Evolutionary conservation across 805 yeast genomes (phyloP), one percentile per base, ranked within the genome.

Genomic region (Saccharomyces mikatae): DNA sequence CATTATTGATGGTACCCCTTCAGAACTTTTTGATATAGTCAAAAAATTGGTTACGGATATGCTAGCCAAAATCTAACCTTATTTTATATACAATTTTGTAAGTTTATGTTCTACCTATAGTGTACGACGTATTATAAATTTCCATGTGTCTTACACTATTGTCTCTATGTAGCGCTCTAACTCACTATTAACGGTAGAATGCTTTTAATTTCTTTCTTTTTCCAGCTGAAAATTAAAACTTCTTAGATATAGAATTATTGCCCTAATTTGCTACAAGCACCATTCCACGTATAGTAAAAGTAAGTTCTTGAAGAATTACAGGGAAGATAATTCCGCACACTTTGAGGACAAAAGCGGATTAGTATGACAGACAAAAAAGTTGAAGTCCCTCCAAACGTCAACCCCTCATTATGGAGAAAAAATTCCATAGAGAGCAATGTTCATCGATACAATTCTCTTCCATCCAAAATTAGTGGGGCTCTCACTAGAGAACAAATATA

Each of bases 1-100:
- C n/a, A 73, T 86, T 4, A 83, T 94, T 13, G 96, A 92, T 61
- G 98, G 99, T 1, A 77, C 79, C 6, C 80, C 87, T 2, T 83
- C 90, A 4, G 78, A 79, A 2, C 78, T 88, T 50, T 92, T 88
- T 70, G 90, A 90, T 69, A 78, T 82, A 55, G 90, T 90, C 8
- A 83, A 89, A 66, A 79, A 80, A 32, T 75, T 85, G 51, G 86
- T 90, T 17, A 77, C 87, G 56, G 81, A 77, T 46, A 83, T 86
- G 89, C 71, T 87, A 58, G 94, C 94, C 1, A 84, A 82, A 66
- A 84, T 87, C 29, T 86, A 70, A 60, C 10, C 11, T 10, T 36
- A 9, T 5, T 17, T 1, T 21, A 36, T 17, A 8, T 11, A 36
- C 24, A 5, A 11, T 22, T 17, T 36, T 2, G 4, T 24, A 10